Evolutionary conservation across 225 moss, liverwort and hornwort genomes (phyloP).

Genomic region (Marchantia polymorpha): DNA sequence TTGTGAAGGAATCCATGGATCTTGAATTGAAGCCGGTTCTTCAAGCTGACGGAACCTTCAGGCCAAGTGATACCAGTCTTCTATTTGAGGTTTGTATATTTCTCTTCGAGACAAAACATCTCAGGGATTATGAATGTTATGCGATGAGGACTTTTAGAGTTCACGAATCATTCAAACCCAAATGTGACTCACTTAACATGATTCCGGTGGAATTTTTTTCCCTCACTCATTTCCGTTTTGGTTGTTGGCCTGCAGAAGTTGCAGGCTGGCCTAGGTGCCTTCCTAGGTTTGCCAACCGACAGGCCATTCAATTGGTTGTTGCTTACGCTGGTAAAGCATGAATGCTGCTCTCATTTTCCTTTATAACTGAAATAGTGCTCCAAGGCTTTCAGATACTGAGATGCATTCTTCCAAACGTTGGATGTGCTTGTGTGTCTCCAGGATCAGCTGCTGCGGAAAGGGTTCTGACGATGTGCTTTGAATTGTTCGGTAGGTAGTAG

Average conservation of each 20-base stretch:
- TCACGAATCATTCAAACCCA: background rate
- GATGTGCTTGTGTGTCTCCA: background rate
- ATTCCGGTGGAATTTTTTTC: background rate
- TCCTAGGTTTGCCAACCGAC: conserved; percentile 6
- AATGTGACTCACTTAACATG: background rate
- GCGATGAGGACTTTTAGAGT: background rate
- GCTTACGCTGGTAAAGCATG: background rate
- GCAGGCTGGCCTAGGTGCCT: background rate
- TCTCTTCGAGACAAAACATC: background rate
- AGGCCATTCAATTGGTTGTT: background rate
- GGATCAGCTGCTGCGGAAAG: background rate
- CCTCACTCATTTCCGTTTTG: background rate
- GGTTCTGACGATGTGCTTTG: background rate
- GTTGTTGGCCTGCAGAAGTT: conserved; percentile 3
- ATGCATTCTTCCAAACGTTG: too few species aligned
- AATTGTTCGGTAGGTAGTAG: conserved; percentile 2
- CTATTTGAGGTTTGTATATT: conserved; percentile 7
- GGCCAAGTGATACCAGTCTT: background rate
- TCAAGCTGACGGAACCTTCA: conserved; percentile 13
- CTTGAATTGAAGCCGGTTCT: background rate
- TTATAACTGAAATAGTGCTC: background rate
- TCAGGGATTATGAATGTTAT: background rate
- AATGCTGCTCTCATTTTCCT: background rate
- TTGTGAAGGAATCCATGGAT: conserved; percentile 3
- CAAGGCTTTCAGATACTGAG: too few species aligned